A percentile compares a stretch with the other conserved stretches of the same genome.
These are phyloP conservation scores for Phellinidium pouzarii DNA, from an alignment of 1,284 basidiomycete genomes.

Conservation along the genomic window DNA sequence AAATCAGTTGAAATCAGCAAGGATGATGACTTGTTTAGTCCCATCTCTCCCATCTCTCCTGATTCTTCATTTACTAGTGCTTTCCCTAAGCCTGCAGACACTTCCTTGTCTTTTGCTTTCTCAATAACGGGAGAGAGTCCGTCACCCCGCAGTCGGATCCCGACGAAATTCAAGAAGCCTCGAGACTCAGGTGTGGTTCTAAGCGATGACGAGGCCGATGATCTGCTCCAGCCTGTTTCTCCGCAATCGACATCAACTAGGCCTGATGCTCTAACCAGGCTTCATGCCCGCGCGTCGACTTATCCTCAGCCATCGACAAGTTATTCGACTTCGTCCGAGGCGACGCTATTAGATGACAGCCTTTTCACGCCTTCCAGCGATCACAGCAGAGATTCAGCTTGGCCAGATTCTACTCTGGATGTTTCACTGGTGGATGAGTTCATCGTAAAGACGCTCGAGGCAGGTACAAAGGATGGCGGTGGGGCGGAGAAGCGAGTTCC, in stretches of 20 bases:
- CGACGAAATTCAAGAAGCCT: constrained; percentile 57
- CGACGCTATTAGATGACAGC: constrained; percentile 37
- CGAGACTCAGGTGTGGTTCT: constrained; percentile 61
- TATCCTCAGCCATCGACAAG: constrained; percentile 55
- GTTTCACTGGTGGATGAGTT: constrained; percentile 52
- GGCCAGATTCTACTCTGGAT: constrained; percentile 43
- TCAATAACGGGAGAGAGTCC: constrained; percentile 50
- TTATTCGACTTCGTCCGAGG: constrained; percentile 51
- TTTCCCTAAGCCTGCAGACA: constrained; percentile 10
- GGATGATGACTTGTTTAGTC: constrained; percentile 9
- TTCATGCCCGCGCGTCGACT: constrained; percentile 31
- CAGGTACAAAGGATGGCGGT: constrained; percentile 40
- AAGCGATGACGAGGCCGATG: constrained; percentile 51
- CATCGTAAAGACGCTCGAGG: constrained; percentile 62
- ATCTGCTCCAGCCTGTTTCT: constrained; percentile 1
- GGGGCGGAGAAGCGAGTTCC: constrained; percentile 57
- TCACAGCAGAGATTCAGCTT: constrained; percentile 49
- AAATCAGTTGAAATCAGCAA: constrained; percentile 21
- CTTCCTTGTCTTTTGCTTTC: constrained; percentile 44
- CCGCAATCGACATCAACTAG: neutral
- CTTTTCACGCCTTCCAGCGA: constrained; percentile 60
- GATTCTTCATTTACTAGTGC: constrained; percentile 13
- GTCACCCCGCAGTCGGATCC: constrained; percentile 43
- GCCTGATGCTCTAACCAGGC: constrained; percentile 17
- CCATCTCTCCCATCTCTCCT: constrained; percentile 2